Evolutionary conservation across 208 protist species (phyloP).

Genomic region (Spongospora subterranea): DNA sequence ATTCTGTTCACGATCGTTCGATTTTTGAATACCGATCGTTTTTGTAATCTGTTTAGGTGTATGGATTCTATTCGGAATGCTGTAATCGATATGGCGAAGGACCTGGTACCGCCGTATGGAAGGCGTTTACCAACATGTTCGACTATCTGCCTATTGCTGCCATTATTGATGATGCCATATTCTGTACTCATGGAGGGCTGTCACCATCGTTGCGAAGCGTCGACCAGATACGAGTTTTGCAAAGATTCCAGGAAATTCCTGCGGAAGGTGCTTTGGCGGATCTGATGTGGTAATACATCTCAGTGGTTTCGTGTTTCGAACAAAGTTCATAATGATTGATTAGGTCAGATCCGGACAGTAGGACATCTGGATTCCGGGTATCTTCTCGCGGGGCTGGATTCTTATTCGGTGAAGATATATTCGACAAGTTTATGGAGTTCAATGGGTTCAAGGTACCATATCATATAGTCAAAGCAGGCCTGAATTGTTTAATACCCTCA

Average conservation of each 20-base stretch:
- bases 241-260: conserved; percentile 95
- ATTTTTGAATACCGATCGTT: background rate
- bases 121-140: conserved; percentile 93
- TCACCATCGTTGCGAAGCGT: conserved; percentile 83
- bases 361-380: background rate
- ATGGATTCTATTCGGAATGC: conserved; percentile 98
- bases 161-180: conserved; percentile 93
- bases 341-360: conserved; percentile 88
- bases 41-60: conserved; percentile 75
- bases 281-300: conserved; percentile 90
- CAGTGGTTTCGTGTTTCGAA: background rate
- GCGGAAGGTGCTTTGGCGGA: conserved; percentile 98
- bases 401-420: conserved; percentile 78
- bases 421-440: conserved; percentile 77
- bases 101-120: conserved; percentile 85
- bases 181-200: conserved; percentile 91
- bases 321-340: background rate
- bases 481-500: too few species aligned
- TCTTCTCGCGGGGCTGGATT: conserved; percentile 77
- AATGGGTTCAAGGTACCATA: conserved; percentile 74
- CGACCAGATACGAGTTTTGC: conserved; percentile 90
- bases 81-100: conserved; percentile 93
- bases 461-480: background rate
- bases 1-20: background rate
- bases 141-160: conserved; percentile 96